Evolutionary conservation across 2,329 filamentous ascomycete genomes (phyloP), one percentile per base, ranked within the genome.

Genomic region (Hymenoscyphus fraxineus): DNA sequence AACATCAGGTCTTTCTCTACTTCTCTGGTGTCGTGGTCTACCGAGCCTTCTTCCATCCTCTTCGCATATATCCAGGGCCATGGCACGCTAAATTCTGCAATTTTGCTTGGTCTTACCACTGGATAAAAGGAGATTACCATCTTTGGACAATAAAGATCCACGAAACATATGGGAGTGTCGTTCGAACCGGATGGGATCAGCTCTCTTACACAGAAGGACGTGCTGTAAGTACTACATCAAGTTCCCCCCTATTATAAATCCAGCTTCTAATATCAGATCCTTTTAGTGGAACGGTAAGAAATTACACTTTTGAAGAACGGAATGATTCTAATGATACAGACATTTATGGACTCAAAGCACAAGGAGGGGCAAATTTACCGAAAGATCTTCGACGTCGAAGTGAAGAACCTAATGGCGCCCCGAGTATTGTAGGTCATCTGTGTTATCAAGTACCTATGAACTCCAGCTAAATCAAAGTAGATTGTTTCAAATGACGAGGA

Each of bases 21-120:
- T 27, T 15, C 58, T 12, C 44, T 6, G 10, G 9, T 3, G 6
- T 19, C 12, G 19, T 27, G 7, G 16, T 65, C 3, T 60, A 59
- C 41, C 51, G 59, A 15, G 19, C 22, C 51, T 64, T 58, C 65
- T 66, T 72, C 54, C 69, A 72, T 58, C 68, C 67, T 7, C 65
- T 70, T 19, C 64, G 65, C 22, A 61, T 57, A 3, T 68, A 62
- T 40, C 69, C 69, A 2, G 70, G 70, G 9, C 69, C 70, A 12
- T 67, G 65, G 12, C 38, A 32, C 9, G 64, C 68, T 22, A 66
- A 44, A 19, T 44, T 51, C n/a, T 55, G 27, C 6, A 27, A 55
- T 35, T 12, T 40, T n/a, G 39, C n/a, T 15, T 58, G 56, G 38
- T 13, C 39, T 19, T 62, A 59, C 27, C 19, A 54, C 3, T 22